These are phyloP conservation scores for Pulveroboletus ravenelii DNA, from an alignment of 768 basidiomycete genomes.

Conservation along the genomic window DNA sequence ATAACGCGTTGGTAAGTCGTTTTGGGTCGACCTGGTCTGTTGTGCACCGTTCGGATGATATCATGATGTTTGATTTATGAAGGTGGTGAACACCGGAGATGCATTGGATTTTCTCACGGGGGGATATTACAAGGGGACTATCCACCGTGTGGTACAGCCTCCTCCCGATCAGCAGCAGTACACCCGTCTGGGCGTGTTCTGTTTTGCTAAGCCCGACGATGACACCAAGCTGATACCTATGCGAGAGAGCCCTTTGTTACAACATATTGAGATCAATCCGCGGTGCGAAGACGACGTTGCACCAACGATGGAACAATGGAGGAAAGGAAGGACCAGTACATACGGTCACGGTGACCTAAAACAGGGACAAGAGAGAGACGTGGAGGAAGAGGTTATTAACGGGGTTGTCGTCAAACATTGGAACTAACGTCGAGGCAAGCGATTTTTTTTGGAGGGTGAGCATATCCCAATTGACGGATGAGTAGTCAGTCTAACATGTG, in stretches of 20 bases:
- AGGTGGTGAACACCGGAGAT: constrained; percentile 62
- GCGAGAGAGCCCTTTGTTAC: constrained; percentile 44
- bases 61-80: neutral
- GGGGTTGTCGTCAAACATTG: constrained; percentile 56
- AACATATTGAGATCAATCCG: constrained; percentile 37
- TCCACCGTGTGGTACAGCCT: constrained; percentile 59
- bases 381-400: constrained; percentile 54
- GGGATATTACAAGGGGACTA: constrained; percentile 54
- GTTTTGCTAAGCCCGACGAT: constrained; percentile 53
- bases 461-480: too few species aligned
- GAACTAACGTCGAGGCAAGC: constrained; percentile 30
- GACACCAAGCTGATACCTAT: constrained; percentile 43
- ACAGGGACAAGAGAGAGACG: constrained; percentile 35
- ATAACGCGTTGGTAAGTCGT: constrained; percentile 47
- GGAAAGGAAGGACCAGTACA: constrained; percentile 44
- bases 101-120: constrained; percentile 57
- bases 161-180: constrained; percentile 47
- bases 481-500: too few species aligned
- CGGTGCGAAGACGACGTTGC: constrained; percentile 37
- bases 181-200: constrained; percentile 55
- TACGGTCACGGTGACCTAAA: constrained; percentile 48
- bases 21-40: neutral
- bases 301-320: constrained; percentile 51
- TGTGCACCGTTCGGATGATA: neutral
- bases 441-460: neutral